Percentiles rank a stretch among this genome's conserved stretches.
phyloP scores from a whole-genome alignment of 2,329 filamentous ascomycete genomes.

The Aspergillus awamori region DNA sequence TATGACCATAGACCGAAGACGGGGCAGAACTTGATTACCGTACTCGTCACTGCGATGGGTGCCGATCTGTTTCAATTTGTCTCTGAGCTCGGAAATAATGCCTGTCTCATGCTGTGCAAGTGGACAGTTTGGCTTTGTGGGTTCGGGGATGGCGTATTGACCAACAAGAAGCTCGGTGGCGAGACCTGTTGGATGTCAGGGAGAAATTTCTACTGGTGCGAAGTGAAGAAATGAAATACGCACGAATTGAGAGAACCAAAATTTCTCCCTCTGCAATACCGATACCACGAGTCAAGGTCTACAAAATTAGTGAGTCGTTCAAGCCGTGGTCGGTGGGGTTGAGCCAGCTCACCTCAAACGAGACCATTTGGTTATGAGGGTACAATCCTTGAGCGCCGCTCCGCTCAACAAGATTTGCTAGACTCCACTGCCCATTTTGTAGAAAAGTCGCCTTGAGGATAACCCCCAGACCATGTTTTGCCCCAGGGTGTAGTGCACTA shows the following conservation, averaged over 20 bases:
- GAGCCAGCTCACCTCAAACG: background rate
- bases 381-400: slow-evolving; percentile 20
- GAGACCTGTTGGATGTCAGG: slow-evolving; percentile 25
- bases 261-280: slow-evolving; percentile 27
- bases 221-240: background rate
- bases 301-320: background rate
- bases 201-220: background rate
- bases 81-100: slow-evolving; percentile 20
- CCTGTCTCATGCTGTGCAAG: slow-evolving; percentile 27
- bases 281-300: slow-evolving; percentile 10
- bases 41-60: slow-evolving; percentile 24
- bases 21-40: slow-evolving; percentile 25
- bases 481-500: slow-evolving; percentile 9
- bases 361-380: slow-evolving; percentile 20
- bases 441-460: slow-evolving; percentile 18
- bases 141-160: slow-evolving; percentile 25
- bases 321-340: fast-evolving
- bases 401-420: slow-evolving; percentile 14
- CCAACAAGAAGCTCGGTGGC: slow-evolving; percentile 30
- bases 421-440: slow-evolving; percentile 13
- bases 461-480: slow-evolving; percentile 18
- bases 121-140: slow-evolving; percentile 12
- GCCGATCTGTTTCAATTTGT: background rate
- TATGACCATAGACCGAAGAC: slow-evolving; percentile 20
- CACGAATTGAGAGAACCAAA: slow-evolving; percentile 25